phyloP scores from a whole-genome alignment of 2,329 filamentous ascomycete species.

The Fusarium circinatum region DNA sequence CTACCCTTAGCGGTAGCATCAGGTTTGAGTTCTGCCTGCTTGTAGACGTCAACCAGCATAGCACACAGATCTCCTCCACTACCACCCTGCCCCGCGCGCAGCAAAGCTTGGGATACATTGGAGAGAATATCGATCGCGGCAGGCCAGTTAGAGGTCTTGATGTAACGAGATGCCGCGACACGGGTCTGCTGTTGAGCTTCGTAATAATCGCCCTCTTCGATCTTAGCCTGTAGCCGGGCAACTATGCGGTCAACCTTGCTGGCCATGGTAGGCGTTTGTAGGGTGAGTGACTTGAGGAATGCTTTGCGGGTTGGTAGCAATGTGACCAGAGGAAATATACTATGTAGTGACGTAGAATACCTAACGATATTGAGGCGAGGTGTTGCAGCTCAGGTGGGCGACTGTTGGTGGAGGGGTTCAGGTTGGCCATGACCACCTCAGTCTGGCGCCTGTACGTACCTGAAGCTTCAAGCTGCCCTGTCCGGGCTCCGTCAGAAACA shows the following conservation, averaged over 20 bases:
- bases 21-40: slow-evolving; percentile 82
- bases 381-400: slow-evolving; percentile 17
- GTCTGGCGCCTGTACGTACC: slow-evolving; percentile 6
- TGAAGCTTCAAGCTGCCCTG: slow-evolving; percentile 13
- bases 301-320: neutral
- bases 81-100: slow-evolving; percentile 92
- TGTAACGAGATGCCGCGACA: slow-evolving; percentile 92
- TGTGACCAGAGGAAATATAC: neutral
- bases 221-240: slow-evolving; percentile 81
- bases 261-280: slow-evolving; percentile 46
- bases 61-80: slow-evolving; percentile 91
- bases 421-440: slow-evolving; percentile 15
- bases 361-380: slow-evolving; percentile 13
- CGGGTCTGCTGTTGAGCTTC: slow-evolving; percentile 99
- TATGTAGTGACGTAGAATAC: slow-evolving; percentile 36
- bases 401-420: slow-evolving; percentile 34
- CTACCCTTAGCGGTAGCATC: slow-evolving; percentile 80
- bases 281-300: neutral
- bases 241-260: slow-evolving; percentile 62
- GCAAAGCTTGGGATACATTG: slow-evolving; percentile 83
- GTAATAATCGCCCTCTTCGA: slow-evolving; percentile 92
- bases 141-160: slow-evolving; percentile 85
- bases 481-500: neutral
- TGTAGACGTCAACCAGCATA: slow-evolving; percentile 90
- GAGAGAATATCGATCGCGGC: slow-evolving; percentile 89